Conservation (phyloP, 2,329 filamentous ascomycete genomes). For the Teratosphaeria destructans region DNA sequence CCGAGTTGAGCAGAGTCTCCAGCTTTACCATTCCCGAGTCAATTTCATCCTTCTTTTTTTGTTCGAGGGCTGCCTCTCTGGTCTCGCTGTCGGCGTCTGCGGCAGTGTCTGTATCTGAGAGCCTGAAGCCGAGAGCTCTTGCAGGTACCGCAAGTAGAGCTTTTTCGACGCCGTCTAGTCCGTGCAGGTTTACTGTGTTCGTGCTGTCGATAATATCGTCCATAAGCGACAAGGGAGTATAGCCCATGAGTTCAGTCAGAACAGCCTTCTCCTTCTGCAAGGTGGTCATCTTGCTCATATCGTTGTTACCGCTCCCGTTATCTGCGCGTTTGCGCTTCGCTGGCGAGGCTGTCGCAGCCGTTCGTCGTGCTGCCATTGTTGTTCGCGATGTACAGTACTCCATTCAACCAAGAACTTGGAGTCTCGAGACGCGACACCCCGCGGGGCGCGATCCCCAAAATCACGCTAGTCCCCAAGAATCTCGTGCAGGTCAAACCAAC, state of each 20-base stretch:
- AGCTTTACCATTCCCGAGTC: slow-evolving; percentile 59
- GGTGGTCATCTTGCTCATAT: background rate
- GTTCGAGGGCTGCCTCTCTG: slow-evolving; percentile 27
- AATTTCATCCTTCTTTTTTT: slow-evolving; percentile 46
- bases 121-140: slow-evolving; percentile 64
- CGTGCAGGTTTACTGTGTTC: slow-evolving; percentile 85
- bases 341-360: background rate
- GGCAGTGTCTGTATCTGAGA: background rate
- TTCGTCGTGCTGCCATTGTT: background rate
- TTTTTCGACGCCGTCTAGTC: slow-evolving; percentile 76
- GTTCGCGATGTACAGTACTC: background rate
- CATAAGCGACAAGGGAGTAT: slow-evolving; percentile 51
- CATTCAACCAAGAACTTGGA: background rate
- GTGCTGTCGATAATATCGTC: slow-evolving; percentile 97
- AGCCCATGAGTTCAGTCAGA: background rate
- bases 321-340: background rate
- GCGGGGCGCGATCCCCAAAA: background rate
- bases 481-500: too few species aligned
- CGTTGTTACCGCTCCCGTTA: background rate
- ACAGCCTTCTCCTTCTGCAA: background rate
- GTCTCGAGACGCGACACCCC: background rate
- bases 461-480: background rate
- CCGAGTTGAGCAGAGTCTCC: slow-evolving; percentile 40
- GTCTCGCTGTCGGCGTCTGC: slow-evolving; percentile 6
- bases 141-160: slow-evolving; percentile 67